Evolutionary conservation across 176 grass and related monocot species (phyloP), one percentile per base, ranked within the genome.

Genomic region (Carex cristatella): DNA sequence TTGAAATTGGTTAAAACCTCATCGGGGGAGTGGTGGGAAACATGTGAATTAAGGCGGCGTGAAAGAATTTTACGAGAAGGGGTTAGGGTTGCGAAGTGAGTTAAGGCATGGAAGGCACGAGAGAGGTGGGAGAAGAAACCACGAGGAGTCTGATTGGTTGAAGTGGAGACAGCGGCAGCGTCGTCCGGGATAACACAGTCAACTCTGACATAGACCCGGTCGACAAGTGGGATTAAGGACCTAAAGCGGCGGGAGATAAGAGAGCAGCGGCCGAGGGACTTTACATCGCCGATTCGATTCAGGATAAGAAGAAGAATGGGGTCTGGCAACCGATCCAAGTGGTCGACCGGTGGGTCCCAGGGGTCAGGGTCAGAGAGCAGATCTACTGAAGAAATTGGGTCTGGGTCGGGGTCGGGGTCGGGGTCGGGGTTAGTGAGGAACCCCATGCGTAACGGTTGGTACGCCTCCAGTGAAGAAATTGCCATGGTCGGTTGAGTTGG

Each of bases 171-270:
- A 1, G 90, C 62, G 1, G 85, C 33, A n/a, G 89, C 86, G 48
- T 98, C 92, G 83, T 98, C 92, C 30, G 91, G 90, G 86, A 98
- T 93, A 31, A 95, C 95, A 88, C 95, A 98, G 75, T 98, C 92
- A 79, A 98, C 92, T 86, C 89, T 84, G 46, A 98, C 89, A 65
- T 94, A 81, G 60, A 98, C 93, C 54, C 82, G 88, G 88, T 93
- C 93, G 40, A 98, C 95, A 86, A 98, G 91, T 0, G 89, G 91
- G 6, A 93, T 85, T 80, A 98, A 85, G 64, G 85, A 66, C 59
- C 87, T 88, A 87, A 98, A 98, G 80, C 93, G 93, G 81, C 88
- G 93, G 30, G 92, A 98, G 70, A 98, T 87, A 59, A 94, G 74
- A 61, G 89, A 91, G 89, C 89, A 94, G 64, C 95, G 95, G 82